These are phyloP conservation scores for Penstemon eatonii DNA, from an alignment of 257 asterid species.

Conservation along the genomic window DNA sequence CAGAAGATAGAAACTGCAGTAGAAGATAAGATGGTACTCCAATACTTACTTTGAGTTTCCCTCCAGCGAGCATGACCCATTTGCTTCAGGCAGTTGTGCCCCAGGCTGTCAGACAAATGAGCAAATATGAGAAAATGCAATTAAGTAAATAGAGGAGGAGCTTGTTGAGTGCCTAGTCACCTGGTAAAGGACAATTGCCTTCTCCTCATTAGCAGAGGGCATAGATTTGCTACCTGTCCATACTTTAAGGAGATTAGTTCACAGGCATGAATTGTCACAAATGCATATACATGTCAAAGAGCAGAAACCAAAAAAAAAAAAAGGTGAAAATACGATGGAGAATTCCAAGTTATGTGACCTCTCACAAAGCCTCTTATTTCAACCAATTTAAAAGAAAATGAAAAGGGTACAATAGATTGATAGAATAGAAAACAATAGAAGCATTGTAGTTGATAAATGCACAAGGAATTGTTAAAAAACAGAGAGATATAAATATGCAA, in stretches of 20 bases:
- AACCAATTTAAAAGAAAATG: constrained; percentile 11
- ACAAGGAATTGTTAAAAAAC: not conserved
- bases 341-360: constrained; percentile 2
- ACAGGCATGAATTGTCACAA: constrained; percentile 8
- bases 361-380: constrained; percentile 2
- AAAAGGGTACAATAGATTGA: not conserved
- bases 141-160: constrained; percentile 13
- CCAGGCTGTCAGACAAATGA: constrained; percentile 65
- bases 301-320: constrained; percentile 26
- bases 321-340: not conserved
- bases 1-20: constrained; percentile 28
- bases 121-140: constrained; percentile 26
- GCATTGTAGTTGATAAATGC: not conserved
- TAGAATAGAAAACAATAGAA: not conserved
- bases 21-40: constrained; percentile 25
- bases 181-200: constrained; percentile 84
- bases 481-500: constrained; percentile 19
- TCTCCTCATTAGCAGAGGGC: constrained; percentile 58
- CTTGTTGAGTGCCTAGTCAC: constrained; percentile 42
- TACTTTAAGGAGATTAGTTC: constrained; percentile 29
- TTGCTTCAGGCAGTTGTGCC: constrained; percentile 48
- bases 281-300: constrained; percentile 5
- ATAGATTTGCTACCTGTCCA: constrained; percentile 60
- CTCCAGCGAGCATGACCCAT: constrained; percentile 48
- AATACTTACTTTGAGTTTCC: constrained; percentile 70